Base-by-base conservation (phyloP, 495 filamentous ascomycete genomes). In the Penicillium riverlandense region DNA sequence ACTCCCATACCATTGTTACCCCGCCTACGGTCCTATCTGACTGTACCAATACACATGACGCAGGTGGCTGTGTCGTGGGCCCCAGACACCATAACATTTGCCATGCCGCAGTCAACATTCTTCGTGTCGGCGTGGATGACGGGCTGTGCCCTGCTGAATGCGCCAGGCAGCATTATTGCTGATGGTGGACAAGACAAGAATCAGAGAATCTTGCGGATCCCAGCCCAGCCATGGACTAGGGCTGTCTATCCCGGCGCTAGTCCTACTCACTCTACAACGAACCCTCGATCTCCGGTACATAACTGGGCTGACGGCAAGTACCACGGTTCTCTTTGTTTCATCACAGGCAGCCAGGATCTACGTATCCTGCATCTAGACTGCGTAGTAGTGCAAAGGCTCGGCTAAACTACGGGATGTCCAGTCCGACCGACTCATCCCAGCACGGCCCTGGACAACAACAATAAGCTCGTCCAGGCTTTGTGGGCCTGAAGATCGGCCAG, bases 31-130 rank as follows among this genome's bases (percentile, higher is more conserved):
- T 34, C n/a, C 32, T 9, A 3, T 34, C 6, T 34, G n/a, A 34
- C 22, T 4, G 32, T 34, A 34, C 9, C 32, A 34, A 34, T 11
- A 11, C 14, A 37, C 27, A 47, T 57, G 54, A 57, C 50, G 50
- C 47, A 43, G 32, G 54, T 54, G 54, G 54, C 54, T 54, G 47
- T 53, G 45, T 35, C 34, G 29, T 47, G 32, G 37, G 35, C 39
- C 28, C 37, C 0, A 3, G 22, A 3, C 22, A 22, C 22, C 3
- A 22, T 22, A 22, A 31, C 16, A 47, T 10, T n/a, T 30, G 12
- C 27, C 33, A 34, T 38, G 34, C 40, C 44, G 14, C 27, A 40
- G 40, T 31, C 12, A 31, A 32, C 51, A 57, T 57, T 57, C 54
- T 35, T 48, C 34, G 38, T 29, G 29, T 40, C 34, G n/a, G 32